A percentile compares a stretch with the other conserved stretches of the same genome.
Conservation (phyloP, 768 basidiomycete species). For the Clitopilus hobsonii region DNA sequence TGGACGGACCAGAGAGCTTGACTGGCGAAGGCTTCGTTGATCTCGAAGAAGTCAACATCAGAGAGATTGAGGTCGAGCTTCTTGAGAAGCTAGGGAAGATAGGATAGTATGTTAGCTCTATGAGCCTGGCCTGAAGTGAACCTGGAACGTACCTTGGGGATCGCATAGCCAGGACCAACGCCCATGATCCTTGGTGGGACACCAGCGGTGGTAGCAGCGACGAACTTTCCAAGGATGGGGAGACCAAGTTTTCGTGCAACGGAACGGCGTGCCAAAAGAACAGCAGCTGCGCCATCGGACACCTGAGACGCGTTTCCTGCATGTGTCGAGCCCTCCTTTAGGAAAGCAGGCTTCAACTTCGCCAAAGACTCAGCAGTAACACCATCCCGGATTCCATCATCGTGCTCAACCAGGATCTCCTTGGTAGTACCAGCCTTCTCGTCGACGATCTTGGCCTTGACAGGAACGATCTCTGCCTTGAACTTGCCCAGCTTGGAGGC, state of each 20-base stretch:
- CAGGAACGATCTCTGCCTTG: slow-evolving; percentile 80
- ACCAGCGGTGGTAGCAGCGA: slow-evolving; percentile 64
- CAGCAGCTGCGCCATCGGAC: slow-evolving; percentile 90
- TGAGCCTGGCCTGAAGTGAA: background rate
- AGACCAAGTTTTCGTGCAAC: slow-evolving; percentile 78
- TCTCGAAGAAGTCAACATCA: slow-evolving; percentile 89
- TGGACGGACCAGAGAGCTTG: slow-evolving; percentile 75
- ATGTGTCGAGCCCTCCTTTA: slow-evolving; percentile 70
- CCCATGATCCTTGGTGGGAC: slow-evolving; percentile 90
- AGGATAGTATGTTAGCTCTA: background rate
- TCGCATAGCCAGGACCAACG: slow-evolving; percentile 85
- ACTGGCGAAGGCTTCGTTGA: slow-evolving; percentile 88
- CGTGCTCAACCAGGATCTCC: slow-evolving; percentile 67
- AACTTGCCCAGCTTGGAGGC: slow-evolving; percentile 82
- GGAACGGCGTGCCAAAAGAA: slow-evolving; percentile 76
- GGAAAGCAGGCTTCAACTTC: slow-evolving; percentile 84
- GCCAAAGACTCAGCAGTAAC: slow-evolving; percentile 72
- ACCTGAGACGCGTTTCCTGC: slow-evolving; percentile 86
- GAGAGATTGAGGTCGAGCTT: slow-evolving; percentile 59
- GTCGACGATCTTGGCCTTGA: slow-evolving; percentile 64
- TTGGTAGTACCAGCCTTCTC: slow-evolving; percentile 67
- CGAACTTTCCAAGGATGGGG: slow-evolving; percentile 85
- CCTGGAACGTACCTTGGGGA: slow-evolving; percentile 44
- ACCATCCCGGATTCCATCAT: slow-evolving; percentile 85
- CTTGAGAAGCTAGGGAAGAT: slow-evolving; percentile 36